Evolutionary conservation across 2,329 filamentous ascomycete species (phyloP), one percentile per base, ranked within the genome.

Genomic region (Ascochyta pisi): DNA sequence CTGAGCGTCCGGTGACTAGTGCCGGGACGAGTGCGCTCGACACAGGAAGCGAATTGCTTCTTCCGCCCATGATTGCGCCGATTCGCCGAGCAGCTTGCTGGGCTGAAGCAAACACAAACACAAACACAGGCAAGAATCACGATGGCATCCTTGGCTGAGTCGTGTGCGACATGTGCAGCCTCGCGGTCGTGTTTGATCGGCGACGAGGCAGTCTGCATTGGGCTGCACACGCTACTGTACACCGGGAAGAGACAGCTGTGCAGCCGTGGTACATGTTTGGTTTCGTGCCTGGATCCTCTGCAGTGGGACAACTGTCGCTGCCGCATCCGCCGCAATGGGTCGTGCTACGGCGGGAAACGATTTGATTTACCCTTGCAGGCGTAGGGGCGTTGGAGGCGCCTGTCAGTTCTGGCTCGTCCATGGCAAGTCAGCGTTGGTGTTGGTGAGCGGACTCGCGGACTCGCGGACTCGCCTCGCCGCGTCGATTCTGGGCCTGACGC

Each of bases 171-270:
- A 38, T 52, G 54, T 59, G 61, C 56, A 63, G 61, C 61, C 55
- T 61, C 58, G 48, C 54, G 48, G 52, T 51, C 31, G 50, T 38
- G 58, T 53, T 43, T 62, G 63, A 67, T 68, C 66, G 67, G 58
- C 67, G 63, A 68, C 31, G 41, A 59, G 39, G 51, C 60, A 31
- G 57, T 49, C 57, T 63, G 59, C 56, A 61, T 40, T 40, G 46
- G 43, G 53, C 38, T 37, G 43, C 26, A 57, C 54, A 42, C 22
- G 40, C 52, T 51, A 50, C 61, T 55, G 47, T 42, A 34, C 38
- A 50, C 56, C 56, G 57, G 54, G 60, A 60, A 43, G 44, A 50
- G 51, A 56, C 43, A 34, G 39, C 37, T 35, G 44, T 58, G 62
- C 57, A 66, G 53, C 42, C 54, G 41, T 42, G 49, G 54, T 50